phyloP scores from a whole-genome alignment of 1,284 basidiomycete genomes.

The Ceratobasidium sp. region DNA sequence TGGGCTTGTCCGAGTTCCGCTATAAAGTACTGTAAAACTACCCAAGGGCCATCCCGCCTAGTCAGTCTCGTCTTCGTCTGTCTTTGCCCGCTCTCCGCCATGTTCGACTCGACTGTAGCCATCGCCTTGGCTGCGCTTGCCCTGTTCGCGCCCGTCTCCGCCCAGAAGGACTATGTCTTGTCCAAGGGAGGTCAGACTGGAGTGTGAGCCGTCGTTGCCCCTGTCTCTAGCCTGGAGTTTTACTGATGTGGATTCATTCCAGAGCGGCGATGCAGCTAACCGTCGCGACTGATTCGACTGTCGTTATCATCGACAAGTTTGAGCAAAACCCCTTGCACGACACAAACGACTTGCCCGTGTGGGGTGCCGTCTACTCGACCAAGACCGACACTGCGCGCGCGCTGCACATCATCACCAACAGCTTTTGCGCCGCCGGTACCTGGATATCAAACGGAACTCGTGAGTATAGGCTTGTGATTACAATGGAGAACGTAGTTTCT shows the following conservation, averaged over 20 bases:
- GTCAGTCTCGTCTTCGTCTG: background rate
- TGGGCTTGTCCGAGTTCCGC: no score
- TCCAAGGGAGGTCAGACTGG: constrained; percentile 22
- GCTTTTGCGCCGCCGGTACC: constrained; percentile 86
- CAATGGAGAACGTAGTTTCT: no score
- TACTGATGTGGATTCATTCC: background rate
- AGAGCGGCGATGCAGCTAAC: constrained; percentile 79
- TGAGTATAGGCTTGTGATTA: background rate
- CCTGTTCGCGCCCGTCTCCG: background rate
- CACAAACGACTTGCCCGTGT: constrained; percentile 64
- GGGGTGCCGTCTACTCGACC: constrained; percentile 80
- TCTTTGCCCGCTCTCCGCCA: background rate
- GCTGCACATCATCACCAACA: constrained; percentile 78
- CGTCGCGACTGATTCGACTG: constrained; percentile 77
- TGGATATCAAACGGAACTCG: constrained; percentile 79
- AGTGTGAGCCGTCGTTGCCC: constrained; percentile 11
- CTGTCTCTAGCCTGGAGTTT: background rate
- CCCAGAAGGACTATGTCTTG: constrained; percentile 18
- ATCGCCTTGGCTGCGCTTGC: background rate
- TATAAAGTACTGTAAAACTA: no score
- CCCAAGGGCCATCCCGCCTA: no score
- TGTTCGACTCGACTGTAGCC: constrained; percentile 5
- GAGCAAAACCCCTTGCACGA: constrained; percentile 82
- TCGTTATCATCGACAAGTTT: constrained; percentile 83
- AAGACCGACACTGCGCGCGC: constrained; percentile 71